Base-by-base conservation (phyloP, 2,329 filamentous ascomycete genomes). In the Coniochaeta sp. region DNA sequence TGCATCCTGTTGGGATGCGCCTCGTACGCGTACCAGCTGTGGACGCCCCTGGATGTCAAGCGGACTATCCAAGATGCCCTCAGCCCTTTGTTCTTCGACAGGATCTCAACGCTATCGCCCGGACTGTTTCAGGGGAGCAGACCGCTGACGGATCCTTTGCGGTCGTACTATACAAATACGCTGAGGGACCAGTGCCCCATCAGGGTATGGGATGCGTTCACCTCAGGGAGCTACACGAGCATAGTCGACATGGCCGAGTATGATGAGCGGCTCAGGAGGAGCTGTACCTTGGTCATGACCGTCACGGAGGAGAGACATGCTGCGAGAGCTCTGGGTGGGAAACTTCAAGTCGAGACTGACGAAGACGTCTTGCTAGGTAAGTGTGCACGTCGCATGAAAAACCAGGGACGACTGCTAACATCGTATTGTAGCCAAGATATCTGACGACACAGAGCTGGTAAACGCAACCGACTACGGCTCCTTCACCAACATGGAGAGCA, bases 21-120 rank as follows among this genome's bases (percentile, higher is more conserved):
- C 0, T 68, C 73, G 1, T 68, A 70, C 16, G 76, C 75, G 0
- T 66, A 72, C 22, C 62, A 73, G 30, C 62, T 78, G 2, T 82
- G 78, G 77, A 66, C 70, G 10, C 68, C 68, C 0, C 68, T 81
- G 9, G 76, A 72, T 3, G 73, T 83, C 2, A 83, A 83, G 63
- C 72, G 79, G 20, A 78, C 76, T 0, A 77, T 81, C 26, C 73
- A 79, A n/a, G 78, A 82, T 55, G 76, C 78, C 0, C 68, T 83
- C 0, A 77, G 70, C 3, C 74, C 78, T 0, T 64, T 80, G 1
- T 79, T 79, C 53, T 75, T 77, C 54, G 80, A 83, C 58, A 72
- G 80, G 2, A 63, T 82, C 6, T 77, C 77, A 1, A 76, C 71
- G 1, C 61, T 82, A 2, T 68, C 78, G 0, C 79, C 79, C 0